Evolutionary conservation across 805 yeast species (phyloP).

Genomic region (Starmerella floricola): DNA sequence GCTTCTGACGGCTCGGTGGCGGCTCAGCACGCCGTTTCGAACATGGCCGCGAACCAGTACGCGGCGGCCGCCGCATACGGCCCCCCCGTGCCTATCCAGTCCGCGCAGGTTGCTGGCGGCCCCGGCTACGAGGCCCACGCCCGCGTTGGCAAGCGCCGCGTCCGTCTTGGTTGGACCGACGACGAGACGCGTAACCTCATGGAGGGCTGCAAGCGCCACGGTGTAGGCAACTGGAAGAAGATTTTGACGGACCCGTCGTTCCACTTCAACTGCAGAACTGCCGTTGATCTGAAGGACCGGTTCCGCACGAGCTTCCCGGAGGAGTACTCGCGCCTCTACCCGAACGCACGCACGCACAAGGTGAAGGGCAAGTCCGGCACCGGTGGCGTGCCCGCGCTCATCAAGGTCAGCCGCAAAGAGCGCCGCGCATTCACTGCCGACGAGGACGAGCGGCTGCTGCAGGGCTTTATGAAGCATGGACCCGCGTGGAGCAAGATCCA

Average conservation of each 20-base stretch:
- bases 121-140: conserved; percentile 15
- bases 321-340: conserved; percentile 35
- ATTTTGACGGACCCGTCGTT: conserved; percentile 33
- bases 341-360: conserved; percentile 36
- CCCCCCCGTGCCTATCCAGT: conserved; percentile 19
- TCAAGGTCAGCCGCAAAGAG: conserved; percentile 35
- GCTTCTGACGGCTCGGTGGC: conserved; percentile 9
- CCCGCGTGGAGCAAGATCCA: conserved; percentile 38
- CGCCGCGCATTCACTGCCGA: conserved; percentile 34
- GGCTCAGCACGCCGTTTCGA: conserved; percentile 14
- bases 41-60: conserved; percentile 19
- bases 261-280: conserved; percentile 34
- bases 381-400: conserved; percentile 24
- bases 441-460: conserved; percentile 33
- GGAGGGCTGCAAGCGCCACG: conserved; percentile 35
- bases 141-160: conserved; percentile 29
- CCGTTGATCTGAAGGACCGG: conserved; percentile 36
- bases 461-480: conserved; percentile 35
- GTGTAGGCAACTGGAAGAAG: conserved; percentile 39
- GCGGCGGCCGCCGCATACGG: conserved; percentile 22
- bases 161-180: conserved; percentile 33
- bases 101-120: conserved; percentile 9
- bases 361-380: conserved; percentile 22
- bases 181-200: conserved; percentile 33
- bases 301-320: conserved; percentile 37